A percentile compares a stretch with the other conserved stretches of the same genome.
Conservation (phyloP, 352 stramenopile species). For the Globisporangium camurandrum region DNA sequence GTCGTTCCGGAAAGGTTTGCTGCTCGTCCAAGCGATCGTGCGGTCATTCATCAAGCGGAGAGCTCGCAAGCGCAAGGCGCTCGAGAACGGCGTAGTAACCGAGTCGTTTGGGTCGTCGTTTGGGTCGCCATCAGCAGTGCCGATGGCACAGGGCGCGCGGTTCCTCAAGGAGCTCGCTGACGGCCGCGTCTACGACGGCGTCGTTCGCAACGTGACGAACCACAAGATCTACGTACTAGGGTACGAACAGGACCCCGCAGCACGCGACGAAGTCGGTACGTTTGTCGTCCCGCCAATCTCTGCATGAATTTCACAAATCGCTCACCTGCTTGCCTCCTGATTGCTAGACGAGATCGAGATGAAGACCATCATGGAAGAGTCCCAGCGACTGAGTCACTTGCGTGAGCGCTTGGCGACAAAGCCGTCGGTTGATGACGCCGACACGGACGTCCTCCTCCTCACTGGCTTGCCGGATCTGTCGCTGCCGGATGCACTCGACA, state of each 20-base stretch:
- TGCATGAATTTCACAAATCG: too few species aligned
- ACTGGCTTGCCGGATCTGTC: conserved; percentile 49
- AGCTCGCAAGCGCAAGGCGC: conserved; percentile 27
- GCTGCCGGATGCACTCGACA: conserved; percentile 1
- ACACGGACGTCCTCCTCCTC: conserved; percentile 59
- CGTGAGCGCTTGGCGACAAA: conserved; percentile 18
- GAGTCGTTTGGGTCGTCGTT: too few species aligned
- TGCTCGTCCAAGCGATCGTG: conserved; percentile 65
- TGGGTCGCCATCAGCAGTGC: too few species aligned
- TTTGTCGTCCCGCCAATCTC: too few species aligned
- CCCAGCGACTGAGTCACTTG: conserved; percentile 32
- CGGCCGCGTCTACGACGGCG: conserved; percentile 55
- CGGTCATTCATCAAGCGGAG: conserved; percentile 53
- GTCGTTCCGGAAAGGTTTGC: conserved; percentile 56
- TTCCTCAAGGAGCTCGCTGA: conserved; percentile 73
- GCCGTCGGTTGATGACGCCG: conserved; percentile 17
- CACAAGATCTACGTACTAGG: conserved; percentile 41
- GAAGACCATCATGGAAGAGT: conserved; percentile 70
- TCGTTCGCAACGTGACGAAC: conserved; percentile 32
- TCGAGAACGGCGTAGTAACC: conserved; percentile 19
- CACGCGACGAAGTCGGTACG: conserved; percentile 63
- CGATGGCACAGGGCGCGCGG: conserved; percentile 43
- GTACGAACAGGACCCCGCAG: conserved; percentile 56
- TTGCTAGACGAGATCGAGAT: conserved; percentile 65
- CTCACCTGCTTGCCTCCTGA: not conserved